Evolutionary conservation across 768 basidiomycete genomes (phyloP).

Genomic region (Suillus ampliporus): DNA sequence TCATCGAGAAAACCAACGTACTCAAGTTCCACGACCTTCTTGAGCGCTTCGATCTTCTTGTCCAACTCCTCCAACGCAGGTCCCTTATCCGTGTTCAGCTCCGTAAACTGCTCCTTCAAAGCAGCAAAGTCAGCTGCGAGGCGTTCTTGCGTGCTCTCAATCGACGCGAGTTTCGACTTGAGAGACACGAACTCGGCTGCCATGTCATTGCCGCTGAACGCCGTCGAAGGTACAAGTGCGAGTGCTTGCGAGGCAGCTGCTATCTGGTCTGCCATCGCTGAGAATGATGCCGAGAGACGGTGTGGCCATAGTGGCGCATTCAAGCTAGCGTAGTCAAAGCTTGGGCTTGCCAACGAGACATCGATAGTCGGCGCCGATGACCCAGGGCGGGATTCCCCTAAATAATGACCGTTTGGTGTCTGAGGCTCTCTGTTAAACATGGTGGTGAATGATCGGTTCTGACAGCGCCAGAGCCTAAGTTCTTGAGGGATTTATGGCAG

Average conservation of each 20-base stretch:
- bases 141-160: slow-evolving; percentile 40
- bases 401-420: slow-evolving; percentile 8
- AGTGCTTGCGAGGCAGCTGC: slow-evolving; percentile 46
- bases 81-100: slow-evolving; percentile 19
- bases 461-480: background rate
- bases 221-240: slow-evolving; percentile 31
- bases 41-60: slow-evolving; percentile 38
- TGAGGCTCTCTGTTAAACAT: slow-evolving; percentile 11
- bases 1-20: slow-evolving; percentile 21
- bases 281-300: slow-evolving; percentile 43
- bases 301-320: slow-evolving; percentile 34
- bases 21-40: slow-evolving; percentile 42
- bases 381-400: slow-evolving; percentile 10
- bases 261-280: slow-evolving; percentile 47
- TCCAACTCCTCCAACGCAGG: slow-evolving; percentile 40
- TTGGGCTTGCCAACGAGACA: slow-evolving; percentile 19
- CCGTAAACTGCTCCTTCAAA: slow-evolving; percentile 33
- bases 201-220: slow-evolving; percentile 24
- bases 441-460: slow-evolving; percentile 2
- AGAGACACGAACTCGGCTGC: slow-evolving; percentile 24
- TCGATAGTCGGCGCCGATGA: slow-evolving; percentile 29
- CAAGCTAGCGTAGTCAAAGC: slow-evolving; percentile 9
- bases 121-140: slow-evolving; percentile 38
- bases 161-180: slow-evolving; percentile 31
- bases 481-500: slow-evolving; percentile 11